phyloP scores from a whole-genome alignment of 495 filamentous ascomycete species.

The Neurospora terricola region DNA sequence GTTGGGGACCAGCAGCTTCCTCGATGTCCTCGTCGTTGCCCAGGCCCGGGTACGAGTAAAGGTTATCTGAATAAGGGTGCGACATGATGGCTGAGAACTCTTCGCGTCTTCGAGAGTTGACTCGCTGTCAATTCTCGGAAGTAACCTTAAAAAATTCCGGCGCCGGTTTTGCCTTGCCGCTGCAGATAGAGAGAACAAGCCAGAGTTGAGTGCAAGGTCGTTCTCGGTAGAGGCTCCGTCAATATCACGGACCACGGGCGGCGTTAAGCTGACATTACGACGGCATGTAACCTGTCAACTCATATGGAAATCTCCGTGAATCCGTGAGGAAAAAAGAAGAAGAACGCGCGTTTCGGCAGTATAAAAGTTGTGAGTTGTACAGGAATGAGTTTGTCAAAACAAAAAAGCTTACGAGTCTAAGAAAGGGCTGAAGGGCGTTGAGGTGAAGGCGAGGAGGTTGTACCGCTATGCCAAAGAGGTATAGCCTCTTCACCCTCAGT shows the following conservation, averaged over 20 bases:
- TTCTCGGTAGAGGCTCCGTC: background rate
- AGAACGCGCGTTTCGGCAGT: background rate
- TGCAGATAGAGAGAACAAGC: background rate
- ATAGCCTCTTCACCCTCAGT: background rate
- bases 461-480: background rate
- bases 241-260: background rate
- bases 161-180: background rate
- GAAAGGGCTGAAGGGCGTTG: background rate
- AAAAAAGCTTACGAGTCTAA: background rate
- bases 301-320: background rate
- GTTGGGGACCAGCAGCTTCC: constrained; percentile 1
- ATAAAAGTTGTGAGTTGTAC: background rate
- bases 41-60: constrained; percentile 31
- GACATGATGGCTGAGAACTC: background rate
- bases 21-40: constrained; percentile 23
- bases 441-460: background rate
- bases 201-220: background rate
- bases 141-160: background rate
- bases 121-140: background rate
- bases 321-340: background rate
- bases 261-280: background rate
- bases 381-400: background rate
- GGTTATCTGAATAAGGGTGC: constrained; percentile 34
- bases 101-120: background rate
- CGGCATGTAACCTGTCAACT: background rate